Evolutionary conservation across 257 asterid genomes (phyloP).

Genomic region (Solanum dulcamara): DNA sequence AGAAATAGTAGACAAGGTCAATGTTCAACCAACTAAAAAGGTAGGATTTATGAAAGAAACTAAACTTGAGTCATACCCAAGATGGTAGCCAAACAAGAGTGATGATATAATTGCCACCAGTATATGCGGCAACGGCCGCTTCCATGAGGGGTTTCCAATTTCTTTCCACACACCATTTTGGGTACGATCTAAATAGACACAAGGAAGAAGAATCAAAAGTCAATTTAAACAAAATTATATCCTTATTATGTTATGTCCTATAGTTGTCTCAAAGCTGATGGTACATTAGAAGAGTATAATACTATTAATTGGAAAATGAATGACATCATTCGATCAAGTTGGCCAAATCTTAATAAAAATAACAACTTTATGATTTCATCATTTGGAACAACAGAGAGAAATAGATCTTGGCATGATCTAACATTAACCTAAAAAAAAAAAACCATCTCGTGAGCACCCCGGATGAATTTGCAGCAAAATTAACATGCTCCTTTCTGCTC

Average conservation of each 20-base stretch:
- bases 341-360: not conserved
- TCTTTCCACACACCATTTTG: constrained; percentile 35
- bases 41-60: not conserved
- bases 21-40: not conserved
- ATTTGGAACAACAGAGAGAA: not conserved
- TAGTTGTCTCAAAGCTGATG: not conserved
- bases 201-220: not conserved
- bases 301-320: not conserved
- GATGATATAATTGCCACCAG: constrained; percentile 79
- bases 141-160: constrained; percentile 70
- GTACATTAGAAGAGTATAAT: not conserved
- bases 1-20: not conserved
- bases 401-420: not conserved
- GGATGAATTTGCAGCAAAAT: not conserved
- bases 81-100: constrained; percentile 89
- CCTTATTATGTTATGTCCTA: not conserved
- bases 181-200: constrained; percentile 25
- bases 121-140: constrained; percentile 75
- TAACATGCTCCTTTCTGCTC: not conserved
- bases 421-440: not conserved
- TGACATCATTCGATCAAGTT: not conserved
- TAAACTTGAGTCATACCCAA: constrained; percentile 47
- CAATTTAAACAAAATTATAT: not conserved
- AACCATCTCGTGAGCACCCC: not conserved
- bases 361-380: not conserved